Conservation (phyloP, 2,329 filamentous ascomycete species). For the Nemania abortiva region DNA sequence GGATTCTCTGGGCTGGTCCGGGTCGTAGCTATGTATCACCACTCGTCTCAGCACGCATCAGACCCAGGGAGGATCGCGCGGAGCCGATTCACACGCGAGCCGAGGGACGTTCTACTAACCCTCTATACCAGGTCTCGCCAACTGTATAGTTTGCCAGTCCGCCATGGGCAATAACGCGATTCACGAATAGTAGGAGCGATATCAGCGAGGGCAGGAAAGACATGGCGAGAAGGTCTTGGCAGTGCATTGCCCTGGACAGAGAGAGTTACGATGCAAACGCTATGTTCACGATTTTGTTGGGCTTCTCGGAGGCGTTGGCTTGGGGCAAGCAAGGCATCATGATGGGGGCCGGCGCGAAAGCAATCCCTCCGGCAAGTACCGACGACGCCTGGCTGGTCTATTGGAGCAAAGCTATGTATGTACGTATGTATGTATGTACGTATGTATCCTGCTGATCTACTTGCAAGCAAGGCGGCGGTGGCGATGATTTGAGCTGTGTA, state of each 20-base stretch:
- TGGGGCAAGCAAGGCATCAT: not conserved
- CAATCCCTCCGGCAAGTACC: conserved; percentile 7
- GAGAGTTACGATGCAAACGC: not conserved
- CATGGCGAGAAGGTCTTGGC: conserved; percentile 27
- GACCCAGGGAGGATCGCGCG: too few species aligned
- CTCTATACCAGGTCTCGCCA: conserved; percentile 57
- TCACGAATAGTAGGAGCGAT: conserved; percentile 35
- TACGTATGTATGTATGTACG: too few species aligned
- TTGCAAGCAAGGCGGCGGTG: not conserved
- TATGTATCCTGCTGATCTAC: not conserved
- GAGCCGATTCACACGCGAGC: too few species aligned
- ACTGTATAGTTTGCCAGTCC: conserved; percentile 58
- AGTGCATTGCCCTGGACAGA: not conserved
- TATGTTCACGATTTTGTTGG: conserved; percentile 10
- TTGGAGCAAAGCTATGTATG: conserved; percentile 22
- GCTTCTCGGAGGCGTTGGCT: conserved; percentile 12
- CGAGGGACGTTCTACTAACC: conserved; percentile 45
- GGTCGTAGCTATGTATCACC: conserved; percentile 50
- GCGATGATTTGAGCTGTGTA: not conserved
- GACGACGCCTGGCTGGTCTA: conserved; percentile 6
- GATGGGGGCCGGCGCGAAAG: not conserved
- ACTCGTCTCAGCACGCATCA: conserved; percentile 9
- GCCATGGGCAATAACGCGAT: conserved; percentile 50
- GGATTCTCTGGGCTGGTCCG: conserved; percentile 47
- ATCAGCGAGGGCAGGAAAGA: conserved; percentile 11